Evolutionary conservation across 257 asterid genomes (phyloP), one percentile per base, ranked within the genome.

Genomic region (Solanum chaucha): DNA sequence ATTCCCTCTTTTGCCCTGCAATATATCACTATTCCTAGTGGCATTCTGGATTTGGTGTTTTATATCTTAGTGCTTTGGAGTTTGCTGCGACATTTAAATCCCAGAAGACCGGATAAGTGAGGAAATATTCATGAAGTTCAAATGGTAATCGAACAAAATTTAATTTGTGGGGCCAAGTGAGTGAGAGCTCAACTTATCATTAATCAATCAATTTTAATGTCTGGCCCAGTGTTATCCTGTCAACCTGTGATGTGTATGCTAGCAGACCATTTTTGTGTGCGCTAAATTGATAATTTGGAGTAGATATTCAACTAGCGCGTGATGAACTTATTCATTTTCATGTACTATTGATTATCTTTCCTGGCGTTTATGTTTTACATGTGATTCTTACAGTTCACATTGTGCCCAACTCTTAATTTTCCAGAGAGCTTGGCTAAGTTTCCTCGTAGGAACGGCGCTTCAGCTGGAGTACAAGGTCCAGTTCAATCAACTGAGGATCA

Each of bases 381-480:
- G 32, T 38, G 5, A 36, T 22, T 55, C 55, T 74, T 36, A 75
- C 83, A 38, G 83, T 75, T 75, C 34, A n/a, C 83, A 38, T 75
- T 75, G 83, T 38, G 58, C 58, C 22, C 6, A 8, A 38, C 59
- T 75, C 61, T 26, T 83, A 44, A 85, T 86, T 91, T 84, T 78
- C 14, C 95, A 97, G 99, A 96, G 91, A 97, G 99, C 89, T 92
- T 97, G 93, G 90, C 96, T 58, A 97, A 97, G 92, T 96, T 93
- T 89, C 99, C 99, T 85, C 92, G 99, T 89, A 89, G 93, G 64
- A 88, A 94, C 65, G 91, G 89, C 82, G 77, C 94, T 40, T 90
- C 98, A 38, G 87, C 95, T 30, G 90, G 92, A 72, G 91, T 91
- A 89, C 96, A 89, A 89, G 91, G 92, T 75, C 98, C 93, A 89